phyloP scores from a whole-genome alignment of 2,329 filamentous ascomycete species.

The Diaporthe citrichinensis region DNA sequence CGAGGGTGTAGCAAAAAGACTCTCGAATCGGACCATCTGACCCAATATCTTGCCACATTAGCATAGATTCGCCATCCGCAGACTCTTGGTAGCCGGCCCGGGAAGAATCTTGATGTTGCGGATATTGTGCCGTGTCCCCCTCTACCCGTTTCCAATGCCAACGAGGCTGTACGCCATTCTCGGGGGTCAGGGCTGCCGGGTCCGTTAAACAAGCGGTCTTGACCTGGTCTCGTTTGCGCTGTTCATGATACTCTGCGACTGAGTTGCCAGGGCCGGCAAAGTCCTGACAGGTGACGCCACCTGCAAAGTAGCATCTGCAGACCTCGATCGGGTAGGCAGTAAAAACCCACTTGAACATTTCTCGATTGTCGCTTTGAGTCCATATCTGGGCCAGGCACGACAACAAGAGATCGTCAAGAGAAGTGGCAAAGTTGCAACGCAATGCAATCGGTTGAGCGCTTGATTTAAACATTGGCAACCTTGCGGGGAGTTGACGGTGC shows the following conservation, averaged over 20 bases:
- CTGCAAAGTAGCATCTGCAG: not conserved
- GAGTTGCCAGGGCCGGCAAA: not conserved
- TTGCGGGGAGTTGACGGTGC: not conserved
- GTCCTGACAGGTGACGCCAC: not conserved
- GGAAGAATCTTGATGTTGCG: not conserved
- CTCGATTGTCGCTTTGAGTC: slow-evolving; percentile 5
- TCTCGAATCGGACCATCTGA: slow-evolving; percentile 17
- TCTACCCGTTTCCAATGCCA: slow-evolving; percentile 5
- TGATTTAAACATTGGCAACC: not conserved
- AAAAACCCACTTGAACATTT: slow-evolving; percentile 29
- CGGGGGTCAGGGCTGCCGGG: slow-evolving; percentile 18
- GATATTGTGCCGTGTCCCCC: slow-evolving; percentile 2
- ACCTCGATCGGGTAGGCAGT: not conserved
- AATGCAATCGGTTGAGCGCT: slow-evolving; percentile 8
- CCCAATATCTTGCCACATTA: slow-evolving; percentile 19
- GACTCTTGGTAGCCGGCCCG: not conserved
- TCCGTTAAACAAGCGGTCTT: slow-evolving; percentile 29
- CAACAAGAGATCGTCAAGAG: slow-evolving; percentile 32
- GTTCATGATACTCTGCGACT: not conserved
- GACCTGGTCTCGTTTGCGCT: slow-evolving; percentile 7
- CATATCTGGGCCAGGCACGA: slow-evolving; percentile 21
- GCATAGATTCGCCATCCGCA: not conserved
- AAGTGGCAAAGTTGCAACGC: slow-evolving; percentile 17
- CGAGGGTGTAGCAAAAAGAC: not conserved
- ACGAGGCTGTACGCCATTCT: slow-evolving; percentile 22